Percentiles rank a stretch among this genome's conserved stretches.
phyloP scores from a whole-genome alignment of 805 yeast genomes.

The Wickerhamomyces rabaulensis region DNA sequence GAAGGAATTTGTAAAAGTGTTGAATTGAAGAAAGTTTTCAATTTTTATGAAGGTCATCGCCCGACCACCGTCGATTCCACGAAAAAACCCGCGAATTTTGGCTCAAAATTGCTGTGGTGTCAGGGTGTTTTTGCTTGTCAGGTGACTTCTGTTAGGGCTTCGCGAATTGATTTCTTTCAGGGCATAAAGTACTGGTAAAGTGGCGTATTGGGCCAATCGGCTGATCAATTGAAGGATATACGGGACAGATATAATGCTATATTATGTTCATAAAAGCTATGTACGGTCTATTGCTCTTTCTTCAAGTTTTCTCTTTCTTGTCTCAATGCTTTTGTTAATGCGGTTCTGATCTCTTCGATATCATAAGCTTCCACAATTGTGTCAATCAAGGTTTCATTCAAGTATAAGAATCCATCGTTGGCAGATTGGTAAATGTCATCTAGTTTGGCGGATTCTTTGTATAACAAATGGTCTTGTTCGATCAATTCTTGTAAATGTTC shows the following conservation, averaged over 20 bases:
- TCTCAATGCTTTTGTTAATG: slow-evolving; percentile 44
- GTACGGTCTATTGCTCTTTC: not conserved
- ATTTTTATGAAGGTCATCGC: slow-evolving; percentile 2
- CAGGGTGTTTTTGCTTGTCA: slow-evolving; percentile 2
- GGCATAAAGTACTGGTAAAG: too few species aligned
- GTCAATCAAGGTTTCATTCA: slow-evolving; percentile 42
- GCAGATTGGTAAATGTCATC: slow-evolving; percentile 22
- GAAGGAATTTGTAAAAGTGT: slow-evolving; percentile 8
- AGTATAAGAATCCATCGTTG: slow-evolving; percentile 28
- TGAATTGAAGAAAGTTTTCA: slow-evolving; percentile 16
- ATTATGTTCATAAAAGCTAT: not conserved
- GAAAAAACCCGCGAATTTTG: not conserved
- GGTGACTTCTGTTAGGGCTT: slow-evolving; percentile 11
- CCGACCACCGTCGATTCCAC: not conserved
- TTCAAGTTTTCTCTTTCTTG: slow-evolving; percentile 39
- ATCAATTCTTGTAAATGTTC: slow-evolving; percentile 57
- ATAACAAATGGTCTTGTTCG: slow-evolving; percentile 35
- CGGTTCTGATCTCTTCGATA: slow-evolving; percentile 37
- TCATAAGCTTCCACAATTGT: slow-evolving; percentile 39
- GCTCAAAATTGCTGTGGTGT: slow-evolving; percentile 6
- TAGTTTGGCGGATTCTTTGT: slow-evolving; percentile 27
- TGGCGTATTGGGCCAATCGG: too few species aligned
- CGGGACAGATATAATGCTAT: too few species aligned
- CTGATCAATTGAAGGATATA: too few species aligned
- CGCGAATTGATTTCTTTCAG: not conserved